These are phyloP conservation scores for Fraxinus greggii DNA, from an alignment of 305 asterid genomes.

Conservation along the genomic window DNA sequence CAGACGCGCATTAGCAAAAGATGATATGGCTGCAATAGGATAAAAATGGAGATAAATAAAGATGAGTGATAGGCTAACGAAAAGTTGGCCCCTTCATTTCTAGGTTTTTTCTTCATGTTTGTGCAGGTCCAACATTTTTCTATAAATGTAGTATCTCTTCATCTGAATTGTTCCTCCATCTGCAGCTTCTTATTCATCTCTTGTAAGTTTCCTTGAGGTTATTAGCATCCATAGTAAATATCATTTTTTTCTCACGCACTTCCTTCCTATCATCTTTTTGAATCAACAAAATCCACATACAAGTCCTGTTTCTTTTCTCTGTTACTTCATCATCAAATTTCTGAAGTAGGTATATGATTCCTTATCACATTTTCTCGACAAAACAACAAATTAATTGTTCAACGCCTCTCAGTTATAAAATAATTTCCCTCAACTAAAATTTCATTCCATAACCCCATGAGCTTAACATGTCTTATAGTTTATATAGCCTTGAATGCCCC, in stretches of 20 bases:
- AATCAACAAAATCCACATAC: not conserved
- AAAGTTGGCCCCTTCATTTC: not conserved
- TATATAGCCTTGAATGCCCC: not conserved
- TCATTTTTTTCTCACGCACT: not conserved
- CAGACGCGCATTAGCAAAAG: not conserved
- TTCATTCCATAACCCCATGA: not conserved
- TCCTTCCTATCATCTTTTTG: not conserved
- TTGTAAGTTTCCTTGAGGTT: not conserved
- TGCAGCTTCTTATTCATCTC: not conserved
- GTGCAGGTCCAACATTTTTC: not conserved
- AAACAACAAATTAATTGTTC: not conserved
- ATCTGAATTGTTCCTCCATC: not conserved
- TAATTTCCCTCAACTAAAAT: too few relatives aligned
- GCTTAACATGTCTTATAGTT: not conserved
- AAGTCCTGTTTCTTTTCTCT: slow-evolving; percentile 4
- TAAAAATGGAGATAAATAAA: not conserved
- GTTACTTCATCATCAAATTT: slow-evolving; percentile 2
- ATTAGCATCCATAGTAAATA: not conserved
- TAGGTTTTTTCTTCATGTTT: not conserved
- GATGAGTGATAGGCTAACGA: not conserved
- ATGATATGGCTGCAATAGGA: not conserved
- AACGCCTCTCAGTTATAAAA: too few relatives aligned
- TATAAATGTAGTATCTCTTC: not conserved
- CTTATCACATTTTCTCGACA: not conserved
- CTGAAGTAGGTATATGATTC: not conserved